Percentiles rank a stretch among this genome's conserved stretches.
phyloP scores from a whole-genome alignment of 2,329 filamentous ascomycete species.

The Purpureocillium lavendulum region DNA sequence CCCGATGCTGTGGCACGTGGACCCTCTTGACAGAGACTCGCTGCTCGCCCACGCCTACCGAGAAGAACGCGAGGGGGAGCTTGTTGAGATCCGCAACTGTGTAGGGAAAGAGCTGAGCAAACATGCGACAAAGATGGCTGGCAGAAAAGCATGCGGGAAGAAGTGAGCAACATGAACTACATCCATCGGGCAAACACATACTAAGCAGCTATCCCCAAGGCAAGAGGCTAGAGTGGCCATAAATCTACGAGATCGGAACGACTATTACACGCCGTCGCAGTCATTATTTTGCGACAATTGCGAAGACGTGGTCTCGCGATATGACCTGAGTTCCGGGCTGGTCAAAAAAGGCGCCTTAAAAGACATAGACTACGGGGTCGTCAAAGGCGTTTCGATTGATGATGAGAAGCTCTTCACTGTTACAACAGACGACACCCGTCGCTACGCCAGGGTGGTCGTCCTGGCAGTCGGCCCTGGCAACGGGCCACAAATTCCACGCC shows the following conservation, averaged over 20 bases:
- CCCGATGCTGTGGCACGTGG: slow-evolving; percentile 77
- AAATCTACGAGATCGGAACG: slow-evolving; percentile 59
- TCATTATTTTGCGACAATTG: slow-evolving; percentile 57
- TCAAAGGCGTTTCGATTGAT: slow-evolving; percentile 32
- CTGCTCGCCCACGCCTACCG: slow-evolving; percentile 61
- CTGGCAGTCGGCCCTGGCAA: slow-evolving; percentile 65
- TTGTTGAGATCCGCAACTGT: slow-evolving; percentile 63
- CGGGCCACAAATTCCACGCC: slow-evolving; percentile 37
- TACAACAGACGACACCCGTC: slow-evolving; percentile 41
- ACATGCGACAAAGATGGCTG: slow-evolving; percentile 60
- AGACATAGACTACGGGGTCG: slow-evolving; percentile 51
- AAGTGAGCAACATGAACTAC: slow-evolving; percentile 35
- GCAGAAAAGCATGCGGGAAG: slow-evolving; percentile 25
- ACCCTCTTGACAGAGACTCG: slow-evolving; percentile 67
- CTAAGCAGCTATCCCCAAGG: no score
- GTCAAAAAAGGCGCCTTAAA: slow-evolving; percentile 52
- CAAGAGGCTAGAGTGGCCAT: slow-evolving; percentile 41
- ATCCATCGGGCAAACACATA: no score
- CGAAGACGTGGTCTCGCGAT: slow-evolving; percentile 45
- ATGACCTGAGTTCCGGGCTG: slow-evolving; percentile 36
- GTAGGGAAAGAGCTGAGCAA: slow-evolving; percentile 77
- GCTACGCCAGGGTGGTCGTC: slow-evolving; percentile 55
- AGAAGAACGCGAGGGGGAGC: slow-evolving; percentile 49
- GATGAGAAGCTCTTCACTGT: slow-evolving; percentile 57
- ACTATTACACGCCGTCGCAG: slow-evolving; percentile 59